phyloP scores from a whole-genome alignment of 2,329 filamentous ascomycete genomes.

The Mariannaea elegans region DNA sequence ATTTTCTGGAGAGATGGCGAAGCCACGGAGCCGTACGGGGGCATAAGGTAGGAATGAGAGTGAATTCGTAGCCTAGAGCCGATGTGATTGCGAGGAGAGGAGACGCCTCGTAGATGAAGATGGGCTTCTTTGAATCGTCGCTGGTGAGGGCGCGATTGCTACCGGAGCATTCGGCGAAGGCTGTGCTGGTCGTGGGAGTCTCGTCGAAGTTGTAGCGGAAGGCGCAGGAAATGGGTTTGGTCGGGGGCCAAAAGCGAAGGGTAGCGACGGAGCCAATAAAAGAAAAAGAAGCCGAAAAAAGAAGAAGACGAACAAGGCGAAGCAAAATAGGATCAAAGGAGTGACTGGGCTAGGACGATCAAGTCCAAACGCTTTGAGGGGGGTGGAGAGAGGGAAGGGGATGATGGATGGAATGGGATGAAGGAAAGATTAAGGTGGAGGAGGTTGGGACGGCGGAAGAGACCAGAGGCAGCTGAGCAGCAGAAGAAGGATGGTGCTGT shows the following conservation, averaged over 20 bases:
- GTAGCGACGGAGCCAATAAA: constrained; percentile 25
- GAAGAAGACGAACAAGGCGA: constrained; percentile 20
- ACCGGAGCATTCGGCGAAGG: constrained; percentile 41
- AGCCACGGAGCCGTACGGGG: constrained; percentile 75
- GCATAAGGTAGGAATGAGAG: constrained; percentile 64
- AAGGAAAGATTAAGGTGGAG: constrained; percentile 22
- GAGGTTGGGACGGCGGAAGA: constrained; percentile 28
- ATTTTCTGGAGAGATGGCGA: constrained; percentile 84
- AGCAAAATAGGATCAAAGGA: constrained; percentile 32
- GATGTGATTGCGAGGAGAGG: constrained; percentile 10
- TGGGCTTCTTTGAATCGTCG: constrained; percentile 14
- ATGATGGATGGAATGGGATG: constrained; percentile 5
- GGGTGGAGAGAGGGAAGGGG: constrained; percentile 3
- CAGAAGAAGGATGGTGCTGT: constrained; percentile 2
- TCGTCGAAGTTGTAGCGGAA: constrained; percentile 19
- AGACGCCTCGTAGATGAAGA: constrained; percentile 14
- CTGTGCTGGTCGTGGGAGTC: constrained; percentile 12
- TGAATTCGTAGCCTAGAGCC: constrained; percentile 20
- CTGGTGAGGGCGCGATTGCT: constrained; percentile 35
- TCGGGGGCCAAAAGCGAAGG: constrained; percentile 27
- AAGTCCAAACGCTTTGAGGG: constrained; percentile 25
- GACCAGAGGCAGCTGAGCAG: constrained; percentile 5
- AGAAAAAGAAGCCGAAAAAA: not conserved
- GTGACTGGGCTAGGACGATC: constrained; percentile 32
- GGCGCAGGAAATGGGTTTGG: constrained; percentile 16